These are phyloP conservation scores for Aplosporella prunicola DNA, from an alignment of 2,329 filamentous ascomycete genomes.

Conservation along the genomic window DNA sequence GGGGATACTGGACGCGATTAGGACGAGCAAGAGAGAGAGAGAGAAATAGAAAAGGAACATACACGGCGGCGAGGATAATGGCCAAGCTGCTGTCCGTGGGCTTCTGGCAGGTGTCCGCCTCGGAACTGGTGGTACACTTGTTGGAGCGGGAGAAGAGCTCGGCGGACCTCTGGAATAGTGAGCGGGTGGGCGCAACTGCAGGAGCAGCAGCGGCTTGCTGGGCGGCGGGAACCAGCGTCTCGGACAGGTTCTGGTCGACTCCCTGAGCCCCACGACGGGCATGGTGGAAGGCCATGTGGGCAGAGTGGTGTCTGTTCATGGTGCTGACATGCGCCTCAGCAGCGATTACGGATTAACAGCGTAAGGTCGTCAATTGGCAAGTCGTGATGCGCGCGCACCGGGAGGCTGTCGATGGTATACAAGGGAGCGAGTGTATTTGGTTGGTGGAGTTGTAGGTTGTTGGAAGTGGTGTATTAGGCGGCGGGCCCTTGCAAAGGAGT, in stretches of 20 bases:
- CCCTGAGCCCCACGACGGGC: constrained; percentile 16
- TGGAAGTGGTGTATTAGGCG: constrained; percentile 4
- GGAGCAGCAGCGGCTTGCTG: constrained; percentile 1
- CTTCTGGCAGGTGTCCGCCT: constrained; percentile 27
- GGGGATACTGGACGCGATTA: constrained; percentile 54
- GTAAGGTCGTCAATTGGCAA: constrained; percentile 24
- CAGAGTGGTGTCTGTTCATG: constrained; percentile 24
- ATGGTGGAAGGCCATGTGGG: constrained; percentile 21
- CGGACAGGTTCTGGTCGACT: constrained; percentile 13
- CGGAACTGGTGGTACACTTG: constrained; percentile 9
- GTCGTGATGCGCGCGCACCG: constrained; percentile 2
- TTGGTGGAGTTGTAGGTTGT: not conserved
- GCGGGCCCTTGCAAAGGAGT: constrained; percentile 10
- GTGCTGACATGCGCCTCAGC: constrained; percentile 11
- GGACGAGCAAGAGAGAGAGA: not conserved
- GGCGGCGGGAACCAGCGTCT: not conserved
- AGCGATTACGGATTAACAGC: constrained; percentile 24
- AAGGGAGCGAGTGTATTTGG: not conserved
- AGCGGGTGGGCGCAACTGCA: not conserved
- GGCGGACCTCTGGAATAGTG: constrained; percentile 6
- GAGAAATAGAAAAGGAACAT: constrained; percentile 13
- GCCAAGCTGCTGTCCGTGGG: constrained; percentile 23
- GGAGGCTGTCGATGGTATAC: not conserved
- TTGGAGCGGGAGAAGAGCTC: constrained; percentile 1
- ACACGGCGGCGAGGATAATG: constrained; percentile 27